phyloP scores from a whole-genome alignment of 768 basidiomycete genomes.

The Daedaleopsis sinensis region DNA sequence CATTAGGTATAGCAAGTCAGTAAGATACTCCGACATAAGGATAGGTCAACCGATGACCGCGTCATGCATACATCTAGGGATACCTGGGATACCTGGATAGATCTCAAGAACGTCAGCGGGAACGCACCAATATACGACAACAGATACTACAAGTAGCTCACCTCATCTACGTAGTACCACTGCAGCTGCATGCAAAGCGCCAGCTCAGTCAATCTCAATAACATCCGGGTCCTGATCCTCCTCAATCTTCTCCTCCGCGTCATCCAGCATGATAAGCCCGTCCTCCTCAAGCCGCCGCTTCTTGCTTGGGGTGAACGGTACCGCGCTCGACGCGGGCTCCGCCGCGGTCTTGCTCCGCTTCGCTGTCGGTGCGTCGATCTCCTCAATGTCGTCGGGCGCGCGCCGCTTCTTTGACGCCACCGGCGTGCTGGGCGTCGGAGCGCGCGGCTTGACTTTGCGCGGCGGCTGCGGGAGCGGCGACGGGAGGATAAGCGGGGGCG shows the following conservation, averaged over 20 bases:
- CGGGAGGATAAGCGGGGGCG: constrained; percentile 63
- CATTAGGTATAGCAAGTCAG: not conserved
- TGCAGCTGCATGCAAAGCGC: not conserved
- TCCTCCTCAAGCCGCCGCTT: constrained; percentile 70
- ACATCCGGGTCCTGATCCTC: constrained; percentile 50
- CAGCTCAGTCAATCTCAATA: constrained; percentile 53
- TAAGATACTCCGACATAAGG: constrained; percentile 10
- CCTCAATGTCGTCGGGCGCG: constrained; percentile 48
- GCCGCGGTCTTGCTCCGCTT: constrained; percentile 48
- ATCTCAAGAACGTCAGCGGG: not conserved
- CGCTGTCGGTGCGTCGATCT: constrained; percentile 48
- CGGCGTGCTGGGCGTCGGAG: constrained; percentile 45
- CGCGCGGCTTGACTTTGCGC: constrained; percentile 35
- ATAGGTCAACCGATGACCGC: constrained; percentile 3
- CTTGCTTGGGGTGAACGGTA: constrained; percentile 59
- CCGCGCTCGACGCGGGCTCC: constrained; percentile 25
- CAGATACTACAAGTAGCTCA: not conserved
- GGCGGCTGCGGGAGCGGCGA: constrained; percentile 62
- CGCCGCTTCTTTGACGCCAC: constrained; percentile 50
- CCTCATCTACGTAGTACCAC: too few species aligned
- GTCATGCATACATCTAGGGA: not conserved
- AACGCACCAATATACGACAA: not conserved
- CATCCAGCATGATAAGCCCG: constrained; percentile 70
- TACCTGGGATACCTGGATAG: not conserved
- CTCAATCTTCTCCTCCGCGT: constrained; percentile 51